Evolutionary conservation across 2,329 filamentous ascomycete species (phyloP), one percentile per base, ranked within the genome.

Genomic region (Cladosporium sp.): DNA sequence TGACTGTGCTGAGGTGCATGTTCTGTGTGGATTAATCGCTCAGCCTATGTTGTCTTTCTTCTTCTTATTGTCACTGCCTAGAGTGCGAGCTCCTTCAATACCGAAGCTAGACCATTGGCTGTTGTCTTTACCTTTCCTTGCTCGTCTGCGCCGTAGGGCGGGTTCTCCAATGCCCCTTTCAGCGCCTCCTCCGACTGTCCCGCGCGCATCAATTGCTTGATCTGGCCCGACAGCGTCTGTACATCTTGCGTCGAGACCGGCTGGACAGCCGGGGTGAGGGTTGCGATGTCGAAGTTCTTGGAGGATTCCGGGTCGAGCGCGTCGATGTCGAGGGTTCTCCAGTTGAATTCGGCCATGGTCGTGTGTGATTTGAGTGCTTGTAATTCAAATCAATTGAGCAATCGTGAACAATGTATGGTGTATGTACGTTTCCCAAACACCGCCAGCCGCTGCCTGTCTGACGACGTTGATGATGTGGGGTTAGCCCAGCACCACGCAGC

Each of bases 301-400:
- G 88, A 82, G 62, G 89, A 93, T 71, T 97, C 91, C 53, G 91
- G 89, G 70, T 93, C 88, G 63, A 95, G 80, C 61, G 86, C 85
- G 69, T 96, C 91, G 70, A 96, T 86, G 79, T 96, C 89, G 79
- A 96, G 93, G 59, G 89, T 96, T 70, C 91, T 88, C 75, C 80
- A 85, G 68, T 85, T 84, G 71, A 80, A 69, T 49, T 68, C 63
- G 37, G 74, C 70, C 73, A 75, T 76, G 37, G 37, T 39, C 20
- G 37, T 11, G 37, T 18, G 38, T 22, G 20, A 34, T 32, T 15
- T 37, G 27, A 22, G 3, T 43, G 29, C 1, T 32, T 9, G 20
- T 38, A n/a, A n/a, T 30, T 20, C 32, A n/a, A 18, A 39, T 32
- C 24, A 39, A 47, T 30, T 29, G 24, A 11, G 24, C 13, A 32